Evolutionary conservation across 352 stramenopile species (phyloP).

Genomic region (Pythium guiyangense): DNA sequence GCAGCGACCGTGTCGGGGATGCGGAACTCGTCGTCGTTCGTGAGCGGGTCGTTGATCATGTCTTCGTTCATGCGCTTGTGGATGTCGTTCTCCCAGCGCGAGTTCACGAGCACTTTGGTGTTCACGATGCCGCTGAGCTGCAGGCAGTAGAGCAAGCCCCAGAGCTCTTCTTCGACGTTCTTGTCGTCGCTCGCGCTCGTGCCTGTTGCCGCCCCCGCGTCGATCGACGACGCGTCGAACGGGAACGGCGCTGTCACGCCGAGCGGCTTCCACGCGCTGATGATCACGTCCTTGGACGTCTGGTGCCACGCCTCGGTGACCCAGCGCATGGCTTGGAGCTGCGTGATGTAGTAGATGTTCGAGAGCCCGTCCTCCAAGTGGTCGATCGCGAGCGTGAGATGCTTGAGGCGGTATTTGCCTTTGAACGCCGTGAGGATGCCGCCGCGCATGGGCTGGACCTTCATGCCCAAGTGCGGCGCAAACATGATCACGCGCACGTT

Average conservation of each 20-base stretch:
- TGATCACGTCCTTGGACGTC: constrained; percentile 69
- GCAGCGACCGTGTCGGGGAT: constrained; percentile 39
- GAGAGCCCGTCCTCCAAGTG: constrained; percentile 72
- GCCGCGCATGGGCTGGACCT: constrained; percentile 81
- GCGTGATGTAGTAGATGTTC: constrained; percentile 78
- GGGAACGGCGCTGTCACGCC: constrained; percentile 56
- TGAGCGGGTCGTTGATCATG: constrained; percentile 81
- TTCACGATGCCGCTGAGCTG: constrained; percentile 82
- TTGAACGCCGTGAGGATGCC: constrained; percentile 84
- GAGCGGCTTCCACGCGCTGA: constrained; percentile 75
- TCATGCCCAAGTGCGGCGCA: constrained; percentile 74
- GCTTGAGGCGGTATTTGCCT: constrained; percentile 83
- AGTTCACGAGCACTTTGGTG: constrained; percentile 87
- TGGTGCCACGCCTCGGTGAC: constrained; percentile 83
- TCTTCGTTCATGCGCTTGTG: constrained; percentile 88
- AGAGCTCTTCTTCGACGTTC: constrained; percentile 85
- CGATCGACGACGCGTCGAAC: constrained; percentile 46
- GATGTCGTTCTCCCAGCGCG: constrained; percentile 85
- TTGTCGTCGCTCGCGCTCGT: constrained; percentile 58
- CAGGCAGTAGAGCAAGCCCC: constrained; percentile 81
- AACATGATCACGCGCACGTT: constrained; percentile 88
- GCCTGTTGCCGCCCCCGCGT: constrained; percentile 59
- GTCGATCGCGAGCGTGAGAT: constrained; percentile 80
- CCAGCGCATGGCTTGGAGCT: constrained; percentile 86
- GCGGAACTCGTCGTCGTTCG: constrained; percentile 81